Evolutionary conservation across 768 basidiomycete genomes (phyloP), one percentile per base, ranked within the genome.

Genomic region (Tulasnella sp.): DNA sequence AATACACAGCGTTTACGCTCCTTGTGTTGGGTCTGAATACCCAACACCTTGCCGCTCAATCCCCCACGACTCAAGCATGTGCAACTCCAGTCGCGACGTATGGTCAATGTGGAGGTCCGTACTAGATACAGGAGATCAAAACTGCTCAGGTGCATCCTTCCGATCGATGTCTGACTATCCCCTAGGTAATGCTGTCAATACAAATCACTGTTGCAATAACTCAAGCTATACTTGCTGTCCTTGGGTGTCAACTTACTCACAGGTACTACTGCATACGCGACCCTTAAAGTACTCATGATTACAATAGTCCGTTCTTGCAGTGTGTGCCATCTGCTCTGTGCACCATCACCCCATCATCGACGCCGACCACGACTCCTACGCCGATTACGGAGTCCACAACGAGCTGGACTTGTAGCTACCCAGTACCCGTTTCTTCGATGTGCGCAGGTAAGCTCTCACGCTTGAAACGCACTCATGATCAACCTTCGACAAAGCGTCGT

Each of bases 201-300:
- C 64, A 12, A 69, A 69, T 37, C 64, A 34, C 14, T 69, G 64
- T 14, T 69, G 64, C 34, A 69, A 69, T 6, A 69, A 69, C 16
- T 18, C 64, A 69, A 20, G 64, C 28, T 69, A 69, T 37, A 37
- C 34, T 14, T 69, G 64, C 31, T 69, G 64, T 16, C 64, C 64
- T 28, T 69, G 64, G 64, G 64, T 6, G 5, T 31, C 64, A 69
- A 69, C 64, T 28, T 69, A 69, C 64, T 69, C 64, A 69, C 64
- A 69, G 64, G 64, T 69, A 37, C 34, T 28, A 6, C 31, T 18
- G 31, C 60, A 28, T 6, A 69, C 58, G 58, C 14, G 64, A 28
- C 28, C 24, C 14, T 18, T 5, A 69, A 31, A 69, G 14, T 31
- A 34, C 20, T 69, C 20, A 12, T 18, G 0, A 18, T 28, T 22